Conservation (phyloP, 148 eudicot species). For the Chenopodium formosanum region DNA sequence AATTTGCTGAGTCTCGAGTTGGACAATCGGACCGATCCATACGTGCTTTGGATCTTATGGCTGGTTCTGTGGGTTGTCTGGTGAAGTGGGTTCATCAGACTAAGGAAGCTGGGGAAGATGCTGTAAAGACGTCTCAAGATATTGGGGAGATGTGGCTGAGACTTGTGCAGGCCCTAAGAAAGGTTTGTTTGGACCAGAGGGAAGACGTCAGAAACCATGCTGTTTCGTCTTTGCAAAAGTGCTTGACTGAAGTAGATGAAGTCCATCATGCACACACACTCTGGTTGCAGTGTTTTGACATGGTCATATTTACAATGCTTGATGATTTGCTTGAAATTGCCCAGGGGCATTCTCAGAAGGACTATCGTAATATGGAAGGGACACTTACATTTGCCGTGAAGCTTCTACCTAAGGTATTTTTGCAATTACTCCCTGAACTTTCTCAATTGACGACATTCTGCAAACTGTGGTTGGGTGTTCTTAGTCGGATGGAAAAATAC, state of each 20-base stretch:
- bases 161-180: conserved; percentile 72
- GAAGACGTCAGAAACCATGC: conserved; percentile 81
- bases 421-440: conserved; percentile 50
- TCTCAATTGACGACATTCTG: conserved; percentile 57
- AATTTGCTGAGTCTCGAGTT: conserved; percentile 77
- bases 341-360: conserved; percentile 65
- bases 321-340: conserved; percentile 68
- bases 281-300: conserved; percentile 76
- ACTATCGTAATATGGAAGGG: conserved; percentile 72
- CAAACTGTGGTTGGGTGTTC: conserved; percentile 70
- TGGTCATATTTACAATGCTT: conserved; percentile 69
- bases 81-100: conserved; percentile 52
- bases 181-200: conserved; percentile 81
- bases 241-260: conserved; percentile 52
- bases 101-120: conserved; percentile 53
- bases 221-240: conserved; percentile 51
- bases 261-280: conserved; percentile 45
- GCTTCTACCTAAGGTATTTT: conserved; percentile 64
- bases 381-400: conserved; percentile 56
- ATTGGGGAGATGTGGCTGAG: conserved; percentile 87
- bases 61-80: conserved; percentile 57
- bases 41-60: conserved; percentile 68
- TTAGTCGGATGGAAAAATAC: conserved; percentile 65
- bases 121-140: conserved; percentile 57
- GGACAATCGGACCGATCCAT: conserved; percentile 63